These are phyloP conservation scores for Ulmus americana DNA, from an alignment of 331 rosid genomes.

Conservation along the genomic window DNA sequence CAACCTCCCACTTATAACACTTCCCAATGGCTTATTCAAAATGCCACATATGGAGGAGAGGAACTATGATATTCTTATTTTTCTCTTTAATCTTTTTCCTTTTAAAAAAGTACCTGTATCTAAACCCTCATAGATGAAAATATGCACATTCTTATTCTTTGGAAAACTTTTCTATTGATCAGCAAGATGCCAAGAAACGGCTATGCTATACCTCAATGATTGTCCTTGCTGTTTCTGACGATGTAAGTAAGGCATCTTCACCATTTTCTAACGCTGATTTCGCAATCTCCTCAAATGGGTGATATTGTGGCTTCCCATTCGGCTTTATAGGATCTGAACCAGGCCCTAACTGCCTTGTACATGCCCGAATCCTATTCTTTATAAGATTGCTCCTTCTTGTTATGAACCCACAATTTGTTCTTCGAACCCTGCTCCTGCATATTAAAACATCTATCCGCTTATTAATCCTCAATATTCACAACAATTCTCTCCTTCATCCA, in stretches of 20 bases:
- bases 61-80: too few species aligned
- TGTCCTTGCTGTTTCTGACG: constrained; percentile 81
- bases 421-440: constrained; percentile 49
- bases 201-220: constrained; percentile 56
- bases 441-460: constrained; percentile 11
- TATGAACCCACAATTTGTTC: constrained; percentile 30
- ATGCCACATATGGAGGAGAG: not conserved
- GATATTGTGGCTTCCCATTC: constrained; percentile 66
- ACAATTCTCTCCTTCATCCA: not conserved
- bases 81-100: too few species aligned
- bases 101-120: too few species aligned
- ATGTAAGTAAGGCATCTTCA: constrained; percentile 59
- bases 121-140: not conserved
- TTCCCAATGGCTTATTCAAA: not conserved
- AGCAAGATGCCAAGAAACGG: constrained; percentile 5
- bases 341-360: constrained; percentile 54
- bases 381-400: constrained; percentile 39
- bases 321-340: constrained; percentile 58
- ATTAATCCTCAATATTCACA: not conserved
- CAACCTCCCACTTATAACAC: not conserved
- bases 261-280: constrained; percentile 35
- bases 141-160: not conserved
- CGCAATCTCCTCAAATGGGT: constrained; percentile 76
- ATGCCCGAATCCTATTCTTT: constrained; percentile 57
- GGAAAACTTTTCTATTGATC: constrained; percentile 7